A percentile compares a stretch with the other conserved stretches of the same genome.
Conservation (phyloP, 2,329 filamentous ascomycete species). For the Xylariaceae sp. region DNA sequence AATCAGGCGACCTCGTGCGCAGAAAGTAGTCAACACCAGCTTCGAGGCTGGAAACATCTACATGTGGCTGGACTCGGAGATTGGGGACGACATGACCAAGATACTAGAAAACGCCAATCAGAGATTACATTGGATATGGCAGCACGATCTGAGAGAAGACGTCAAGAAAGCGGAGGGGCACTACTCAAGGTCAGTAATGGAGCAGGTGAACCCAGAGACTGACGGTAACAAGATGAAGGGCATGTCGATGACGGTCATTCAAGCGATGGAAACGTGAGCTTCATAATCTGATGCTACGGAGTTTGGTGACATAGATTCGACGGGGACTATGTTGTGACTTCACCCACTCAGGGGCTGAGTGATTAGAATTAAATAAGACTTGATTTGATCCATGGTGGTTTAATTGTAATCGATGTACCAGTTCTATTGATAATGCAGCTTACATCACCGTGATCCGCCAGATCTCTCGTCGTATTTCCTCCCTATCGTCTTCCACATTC, state of each 20-base stretch:
- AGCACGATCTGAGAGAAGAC: constrained; percentile 24
- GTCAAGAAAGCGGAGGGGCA: constrained; percentile 17
- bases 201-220: not conserved
- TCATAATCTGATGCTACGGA: too few species aligned
- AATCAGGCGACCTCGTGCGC: constrained; percentile 25
- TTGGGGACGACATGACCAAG: constrained; percentile 24
- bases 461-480: too few species aligned
- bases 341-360: too few species aligned
- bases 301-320: too few species aligned
- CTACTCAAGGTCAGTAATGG: constrained; percentile 12
- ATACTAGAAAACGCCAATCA: constrained; percentile 26
- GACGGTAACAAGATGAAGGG: constrained; percentile 6
- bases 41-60: constrained; percentile 26
- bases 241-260: not conserved
- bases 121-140: constrained; percentile 29
- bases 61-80: constrained; percentile 20
- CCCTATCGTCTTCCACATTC: too few species aligned
- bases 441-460: too few species aligned
- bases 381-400: too few species aligned
- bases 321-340: too few species aligned
- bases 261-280: not conserved
- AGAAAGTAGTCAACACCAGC: constrained; percentile 26
- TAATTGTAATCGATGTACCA: not conserved
- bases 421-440: too few species aligned
- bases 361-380: too few species aligned